phyloP scores from a whole-genome alignment of 768 basidiomycete species.

The Tricholoma sp. region DNA sequence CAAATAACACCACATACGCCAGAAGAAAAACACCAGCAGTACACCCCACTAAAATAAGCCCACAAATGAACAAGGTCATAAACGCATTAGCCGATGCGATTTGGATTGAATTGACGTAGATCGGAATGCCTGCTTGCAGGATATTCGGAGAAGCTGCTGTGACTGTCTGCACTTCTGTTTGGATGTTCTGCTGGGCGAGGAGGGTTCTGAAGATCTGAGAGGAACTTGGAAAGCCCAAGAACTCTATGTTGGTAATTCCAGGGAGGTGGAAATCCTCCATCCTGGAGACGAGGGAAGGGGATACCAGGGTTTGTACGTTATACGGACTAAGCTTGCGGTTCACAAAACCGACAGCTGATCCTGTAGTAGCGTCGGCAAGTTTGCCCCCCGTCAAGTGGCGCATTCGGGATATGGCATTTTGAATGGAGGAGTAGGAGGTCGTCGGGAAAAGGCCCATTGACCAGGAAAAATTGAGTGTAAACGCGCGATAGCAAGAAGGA shows the following conservation, averaged over 20 bases:
- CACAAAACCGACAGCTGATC: constrained; percentile 67
- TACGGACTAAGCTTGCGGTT: constrained; percentile 82
- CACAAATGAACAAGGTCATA: constrained; percentile 79
- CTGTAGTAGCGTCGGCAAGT: constrained; percentile 53
- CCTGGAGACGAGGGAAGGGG: neutral
- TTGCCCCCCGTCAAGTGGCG: constrained; percentile 78
- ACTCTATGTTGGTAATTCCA: neutral
- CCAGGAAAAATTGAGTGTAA: constrained; percentile 87
- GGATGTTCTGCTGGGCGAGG: constrained; percentile 9
- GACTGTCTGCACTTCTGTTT: constrained; percentile 55
- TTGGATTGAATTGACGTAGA: constrained; percentile 70
- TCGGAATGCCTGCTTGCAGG: constrained; percentile 76
- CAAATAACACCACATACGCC: constrained; percentile 39
- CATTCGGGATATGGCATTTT: constrained; percentile 77
- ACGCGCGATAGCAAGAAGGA: constrained; percentile 77
- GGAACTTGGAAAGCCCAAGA: neutral
- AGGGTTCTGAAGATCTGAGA: constrained; percentile 6
- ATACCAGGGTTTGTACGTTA: constrained; percentile 30
- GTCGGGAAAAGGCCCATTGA: constrained; percentile 67
- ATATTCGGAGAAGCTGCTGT: constrained; percentile 59
- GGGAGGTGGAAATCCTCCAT: neutral
- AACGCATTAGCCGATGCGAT: constrained; percentile 87
- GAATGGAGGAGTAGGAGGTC: constrained; percentile 53
- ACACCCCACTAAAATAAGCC: constrained; percentile 65
- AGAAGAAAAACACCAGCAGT: constrained; percentile 45